phyloP scores from a whole-genome alignment of 768 basidiomycete species.

The Xerocomus potaroensis region DNA sequence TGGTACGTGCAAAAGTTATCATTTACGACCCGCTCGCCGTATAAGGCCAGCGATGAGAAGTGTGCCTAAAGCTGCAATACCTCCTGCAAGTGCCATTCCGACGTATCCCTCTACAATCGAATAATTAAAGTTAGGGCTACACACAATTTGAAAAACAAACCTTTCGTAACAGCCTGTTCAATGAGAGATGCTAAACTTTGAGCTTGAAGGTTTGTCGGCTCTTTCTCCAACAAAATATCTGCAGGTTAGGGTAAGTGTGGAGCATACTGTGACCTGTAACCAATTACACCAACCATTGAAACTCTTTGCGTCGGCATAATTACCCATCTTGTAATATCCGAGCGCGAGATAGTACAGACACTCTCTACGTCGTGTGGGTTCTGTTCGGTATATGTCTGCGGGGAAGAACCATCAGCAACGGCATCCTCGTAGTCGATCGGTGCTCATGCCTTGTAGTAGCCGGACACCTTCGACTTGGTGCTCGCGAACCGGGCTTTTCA shows the following conservation, averaged over 20 bases:
- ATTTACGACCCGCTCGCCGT: slow-evolving; percentile 71
- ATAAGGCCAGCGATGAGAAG: slow-evolving; percentile 69
- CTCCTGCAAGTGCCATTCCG: slow-evolving; percentile 93
- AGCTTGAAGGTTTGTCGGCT: slow-evolving; percentile 91
- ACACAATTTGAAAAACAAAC: slow-evolving; percentile 37
- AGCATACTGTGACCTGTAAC: background rate
- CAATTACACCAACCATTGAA: slow-evolving; percentile 73
- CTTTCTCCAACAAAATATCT: slow-evolving; percentile 87
- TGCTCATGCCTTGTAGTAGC: slow-evolving; percentile 72
- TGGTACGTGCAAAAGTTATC: slow-evolving; percentile 14
- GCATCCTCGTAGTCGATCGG: background rate
- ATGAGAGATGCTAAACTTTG: slow-evolving; percentile 83
- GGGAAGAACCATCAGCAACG: slow-evolving; percentile 7
- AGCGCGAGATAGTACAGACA: slow-evolving; percentile 96
- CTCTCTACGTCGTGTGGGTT: slow-evolving; percentile 84
- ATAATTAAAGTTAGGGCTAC: background rate
- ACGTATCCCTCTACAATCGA: slow-evolving; percentile 83
- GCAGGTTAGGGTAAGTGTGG: slow-evolving; percentile 4
- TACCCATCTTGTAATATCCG: slow-evolving; percentile 95
- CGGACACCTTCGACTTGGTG: slow-evolving; percentile 92
- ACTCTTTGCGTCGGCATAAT: slow-evolving; percentile 86
- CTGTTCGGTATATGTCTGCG: slow-evolving; percentile 86
- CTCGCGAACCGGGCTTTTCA: slow-evolving; percentile 81
- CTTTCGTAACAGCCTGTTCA: slow-evolving; percentile 78
- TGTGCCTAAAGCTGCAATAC: slow-evolving; percentile 81